Evolutionary conservation across 768 basidiomycete species (phyloP).

Genomic region (Termitomyces titanicus): DNA sequence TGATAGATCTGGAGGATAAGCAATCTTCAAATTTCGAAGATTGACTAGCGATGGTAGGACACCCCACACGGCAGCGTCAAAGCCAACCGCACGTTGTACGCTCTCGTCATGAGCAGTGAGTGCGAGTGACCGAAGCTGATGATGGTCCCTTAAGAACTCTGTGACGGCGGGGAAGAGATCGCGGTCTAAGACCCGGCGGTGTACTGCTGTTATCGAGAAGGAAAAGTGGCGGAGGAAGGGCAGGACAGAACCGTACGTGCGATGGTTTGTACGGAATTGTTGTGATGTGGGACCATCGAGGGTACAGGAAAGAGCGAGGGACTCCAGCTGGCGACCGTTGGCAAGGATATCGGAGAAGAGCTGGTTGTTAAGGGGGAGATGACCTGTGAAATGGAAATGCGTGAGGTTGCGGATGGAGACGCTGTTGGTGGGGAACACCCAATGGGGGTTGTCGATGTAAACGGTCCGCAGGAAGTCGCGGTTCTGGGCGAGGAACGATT

Average conservation of each 20-base stretch:
- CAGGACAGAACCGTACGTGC: conserved; percentile 27
- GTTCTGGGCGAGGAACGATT: conserved; percentile 50
- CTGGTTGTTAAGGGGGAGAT: conserved; percentile 45
- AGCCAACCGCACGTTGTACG: conserved; percentile 52
- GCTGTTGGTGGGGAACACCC: conserved; percentile 52
- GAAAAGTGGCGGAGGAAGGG: conserved; percentile 68
- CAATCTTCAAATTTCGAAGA: conserved; percentile 54
- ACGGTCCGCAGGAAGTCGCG: conserved; percentile 49
- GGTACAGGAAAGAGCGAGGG: conserved; percentile 49
- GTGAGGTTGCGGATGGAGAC: conserved; percentile 64
- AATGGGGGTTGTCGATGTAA: conserved; percentile 49
- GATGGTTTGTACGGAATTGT: conserved; percentile 41
- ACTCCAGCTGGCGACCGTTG: conserved; percentile 62
- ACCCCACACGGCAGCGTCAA: conserved; percentile 69
- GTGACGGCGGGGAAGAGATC: conserved; percentile 69
- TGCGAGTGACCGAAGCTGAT: conserved; percentile 47
- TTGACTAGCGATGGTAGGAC: conserved; percentile 56
- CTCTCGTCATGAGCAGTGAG: conserved; percentile 44
- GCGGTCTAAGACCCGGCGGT: conserved; percentile 44
- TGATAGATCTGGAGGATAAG: conserved; percentile 60
- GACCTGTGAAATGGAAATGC: conserved; percentile 56
- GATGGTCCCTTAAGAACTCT: conserved; percentile 59
- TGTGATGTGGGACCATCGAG: conserved; percentile 50
- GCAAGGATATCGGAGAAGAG: conserved; percentile 57
- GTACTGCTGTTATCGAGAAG: conserved; percentile 43